These are phyloP conservation scores for Aureobasidium sp. DNA, from an alignment of 2,329 filamentous ascomycete species.

Conservation along the genomic window DNA sequence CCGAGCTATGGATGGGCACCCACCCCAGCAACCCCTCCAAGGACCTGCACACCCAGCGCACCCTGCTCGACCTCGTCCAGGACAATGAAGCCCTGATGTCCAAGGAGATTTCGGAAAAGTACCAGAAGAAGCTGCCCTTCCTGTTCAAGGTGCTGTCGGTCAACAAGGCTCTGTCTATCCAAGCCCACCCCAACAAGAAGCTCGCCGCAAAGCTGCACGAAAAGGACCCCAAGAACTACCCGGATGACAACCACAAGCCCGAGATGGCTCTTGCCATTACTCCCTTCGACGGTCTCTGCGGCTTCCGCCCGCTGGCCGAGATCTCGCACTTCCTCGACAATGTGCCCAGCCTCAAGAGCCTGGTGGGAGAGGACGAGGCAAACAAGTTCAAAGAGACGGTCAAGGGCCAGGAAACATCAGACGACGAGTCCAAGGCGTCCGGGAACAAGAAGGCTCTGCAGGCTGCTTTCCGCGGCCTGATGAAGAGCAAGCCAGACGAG, in stretches of 20 bases:
- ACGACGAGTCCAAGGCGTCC: slow-evolving; percentile 35
- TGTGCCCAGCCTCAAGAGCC: slow-evolving; percentile 43
- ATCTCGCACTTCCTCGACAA: slow-evolving; percentile 74
- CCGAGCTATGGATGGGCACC: slow-evolving; percentile 99
- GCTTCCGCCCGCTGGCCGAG: slow-evolving; percentile 80
- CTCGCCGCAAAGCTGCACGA: slow-evolving; percentile 82
- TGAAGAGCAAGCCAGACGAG: slow-evolving; percentile 63
- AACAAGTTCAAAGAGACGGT: slow-evolving; percentile 37
- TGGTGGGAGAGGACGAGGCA: slow-evolving; percentile 40
- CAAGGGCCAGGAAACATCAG: slow-evolving; percentile 44
- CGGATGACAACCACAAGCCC: slow-evolving; percentile 98
- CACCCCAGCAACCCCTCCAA: slow-evolving; percentile 93
- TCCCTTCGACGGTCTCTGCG: slow-evolving; percentile 89
- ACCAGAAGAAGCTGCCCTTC: slow-evolving; percentile 79
- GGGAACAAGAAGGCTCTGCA: slow-evolving; percentile 72
- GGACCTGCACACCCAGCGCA: slow-evolving; percentile 73
- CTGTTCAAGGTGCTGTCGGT: slow-evolving; percentile 97
- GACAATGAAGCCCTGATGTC: slow-evolving; percentile 81
- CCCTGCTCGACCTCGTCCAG: slow-evolving; percentile 76
- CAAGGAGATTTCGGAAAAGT: slow-evolving; percentile 60
- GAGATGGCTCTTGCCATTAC: slow-evolving; percentile 99
- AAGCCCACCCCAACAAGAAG: slow-evolving; percentile 66
- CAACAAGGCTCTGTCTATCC: slow-evolving; percentile 90
- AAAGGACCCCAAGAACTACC: slow-evolving; percentile 86
- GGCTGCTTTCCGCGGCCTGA: slow-evolving; percentile 65